Evolutionary conservation across 2,329 filamentous ascomycete species (phyloP).

Genomic region (Sphaerulina musiva): DNA sequence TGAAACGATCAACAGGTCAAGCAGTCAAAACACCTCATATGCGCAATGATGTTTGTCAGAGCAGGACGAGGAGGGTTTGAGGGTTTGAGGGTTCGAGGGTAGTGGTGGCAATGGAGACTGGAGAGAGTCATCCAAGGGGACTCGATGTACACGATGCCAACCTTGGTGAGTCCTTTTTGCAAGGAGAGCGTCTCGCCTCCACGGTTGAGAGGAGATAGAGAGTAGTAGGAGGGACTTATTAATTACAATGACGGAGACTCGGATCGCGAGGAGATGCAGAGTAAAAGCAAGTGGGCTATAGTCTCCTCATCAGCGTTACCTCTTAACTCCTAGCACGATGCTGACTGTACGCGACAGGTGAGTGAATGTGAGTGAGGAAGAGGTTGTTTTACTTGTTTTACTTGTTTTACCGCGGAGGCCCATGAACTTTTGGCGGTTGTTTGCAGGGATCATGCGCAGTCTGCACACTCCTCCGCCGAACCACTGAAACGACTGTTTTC

Average conservation of each 20-base stretch:
- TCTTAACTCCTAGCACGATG: no score
- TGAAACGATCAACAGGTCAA: background rate
- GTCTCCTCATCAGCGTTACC: no score
- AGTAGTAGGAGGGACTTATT: background rate
- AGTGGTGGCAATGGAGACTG: no score
- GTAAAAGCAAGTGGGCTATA: slow-evolving; percentile 8
- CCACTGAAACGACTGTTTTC: slow-evolving; percentile 3
- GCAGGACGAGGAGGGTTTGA: background rate
- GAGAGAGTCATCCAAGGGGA: background rate
- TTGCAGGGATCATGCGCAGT: background rate
- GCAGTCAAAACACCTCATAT: no score
- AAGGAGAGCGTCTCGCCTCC: background rate
- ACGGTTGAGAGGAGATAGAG: background rate
- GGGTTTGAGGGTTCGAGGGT: no score
- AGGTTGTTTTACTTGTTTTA: no score
- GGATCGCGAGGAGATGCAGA: slow-evolving; percentile 15
- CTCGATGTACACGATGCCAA: background rate
- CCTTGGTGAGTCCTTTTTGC: background rate
- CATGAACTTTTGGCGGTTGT: slow-evolving; percentile 5
- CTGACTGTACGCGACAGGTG: no score
- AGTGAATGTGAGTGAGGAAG: no score
- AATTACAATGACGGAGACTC: background rate
- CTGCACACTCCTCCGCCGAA: background rate
- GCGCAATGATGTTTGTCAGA: background rate
- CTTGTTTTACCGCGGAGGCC: slow-evolving; percentile 9